phyloP scores from a whole-genome alignment of 2,329 filamentous ascomycete species.

The Clarireedia hainanense region DNA sequence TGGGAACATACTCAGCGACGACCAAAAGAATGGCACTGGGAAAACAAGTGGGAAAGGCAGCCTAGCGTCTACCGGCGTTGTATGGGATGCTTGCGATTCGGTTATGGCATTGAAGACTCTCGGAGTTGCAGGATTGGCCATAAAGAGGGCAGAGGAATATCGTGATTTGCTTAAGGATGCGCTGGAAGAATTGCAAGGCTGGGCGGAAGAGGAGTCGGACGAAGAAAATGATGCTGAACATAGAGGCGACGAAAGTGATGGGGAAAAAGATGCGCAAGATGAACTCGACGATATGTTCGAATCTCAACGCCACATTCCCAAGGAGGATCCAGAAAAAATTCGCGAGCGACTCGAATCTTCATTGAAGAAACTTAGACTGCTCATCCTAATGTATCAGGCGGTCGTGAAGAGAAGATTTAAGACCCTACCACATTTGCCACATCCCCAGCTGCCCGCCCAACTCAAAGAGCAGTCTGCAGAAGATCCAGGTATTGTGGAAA shows the following conservation, averaged over 20 bases:
- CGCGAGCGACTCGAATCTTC: slow-evolving; percentile 57
- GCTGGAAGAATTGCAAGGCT: slow-evolving; percentile 78
- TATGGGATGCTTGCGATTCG: slow-evolving; percentile 80
- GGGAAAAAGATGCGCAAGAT: slow-evolving; percentile 39
- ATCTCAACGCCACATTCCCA: slow-evolving; percentile 52
- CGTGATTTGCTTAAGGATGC: slow-evolving; percentile 72
- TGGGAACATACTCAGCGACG: slow-evolving; percentile 43
- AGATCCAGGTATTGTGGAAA: slow-evolving; percentile 23
- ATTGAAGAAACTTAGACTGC: slow-evolving; percentile 57
- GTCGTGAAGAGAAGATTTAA: slow-evolving; percentile 63
- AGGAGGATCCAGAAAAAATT: slow-evolving; percentile 55
- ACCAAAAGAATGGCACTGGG: slow-evolving; percentile 38
- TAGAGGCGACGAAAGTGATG: slow-evolving; percentile 39
- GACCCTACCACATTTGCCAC: slow-evolving; percentile 41
- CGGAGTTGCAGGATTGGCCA: slow-evolving; percentile 63
- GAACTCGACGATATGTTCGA: slow-evolving; percentile 63
- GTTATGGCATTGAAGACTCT: slow-evolving; percentile 54
- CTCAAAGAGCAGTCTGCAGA: slow-evolving; percentile 12
- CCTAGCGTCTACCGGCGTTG: slow-evolving; percentile 61
- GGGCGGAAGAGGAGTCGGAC: slow-evolving; percentile 65
- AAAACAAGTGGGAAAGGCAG: slow-evolving; percentile 39
- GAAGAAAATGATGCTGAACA: slow-evolving; percentile 50
- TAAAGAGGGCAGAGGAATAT: slow-evolving; percentile 65
- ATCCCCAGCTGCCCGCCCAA: slow-evolving; percentile 30
- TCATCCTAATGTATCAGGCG: slow-evolving; percentile 61